A percentile compares a stretch with the other conserved stretches of the same genome.
Evolutionary conservation across 1,284 basidiomycete species (phyloP).

Genomic region (Schizopora paradoxa): DNA sequence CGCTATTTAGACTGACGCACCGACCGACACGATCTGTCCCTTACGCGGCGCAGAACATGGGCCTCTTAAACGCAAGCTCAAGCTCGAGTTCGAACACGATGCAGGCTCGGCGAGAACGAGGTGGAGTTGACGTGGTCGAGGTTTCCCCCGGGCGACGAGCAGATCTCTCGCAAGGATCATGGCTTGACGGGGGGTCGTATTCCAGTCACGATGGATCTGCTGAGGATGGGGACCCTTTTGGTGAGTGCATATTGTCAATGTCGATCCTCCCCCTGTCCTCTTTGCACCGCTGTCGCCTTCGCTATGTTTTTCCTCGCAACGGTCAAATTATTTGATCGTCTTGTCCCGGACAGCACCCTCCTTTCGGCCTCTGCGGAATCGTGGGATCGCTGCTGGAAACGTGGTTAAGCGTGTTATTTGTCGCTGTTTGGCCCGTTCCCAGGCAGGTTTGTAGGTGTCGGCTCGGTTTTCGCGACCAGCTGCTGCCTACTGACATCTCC

Average conservation of each 20-base stretch:
- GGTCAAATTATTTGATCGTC: too few species aligned
- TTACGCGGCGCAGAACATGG: too few species aligned
- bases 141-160: neutral
- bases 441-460: too few species aligned
- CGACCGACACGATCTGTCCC: slow-evolving; percentile 9
- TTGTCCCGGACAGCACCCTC: too few species aligned
- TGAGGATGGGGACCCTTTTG: slow-evolving; percentile 2
- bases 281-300: neutral
- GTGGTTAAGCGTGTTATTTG: too few species aligned
- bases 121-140: neutral
- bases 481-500: too few species aligned
- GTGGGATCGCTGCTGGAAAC: too few species aligned
- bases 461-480: too few species aligned
- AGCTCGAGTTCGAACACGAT: slow-evolving; percentile 2
- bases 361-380: too few species aligned
- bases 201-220: neutral
- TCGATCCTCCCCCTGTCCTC: neutral
- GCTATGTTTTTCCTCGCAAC: too few species aligned
- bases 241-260: slow-evolving; percentile 1
- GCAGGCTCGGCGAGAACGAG: neutral
- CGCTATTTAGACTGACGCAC: slow-evolving; percentile 3
- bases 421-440: too few species aligned
- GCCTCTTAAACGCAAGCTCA: neutral
- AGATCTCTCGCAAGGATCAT: slow-evolving; percentile 15
- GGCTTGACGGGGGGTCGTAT: slow-evolving; percentile 9